phyloP scores from a whole-genome alignment of 192 early-diverging fungal species.

The Coemansia sp. region DNA sequence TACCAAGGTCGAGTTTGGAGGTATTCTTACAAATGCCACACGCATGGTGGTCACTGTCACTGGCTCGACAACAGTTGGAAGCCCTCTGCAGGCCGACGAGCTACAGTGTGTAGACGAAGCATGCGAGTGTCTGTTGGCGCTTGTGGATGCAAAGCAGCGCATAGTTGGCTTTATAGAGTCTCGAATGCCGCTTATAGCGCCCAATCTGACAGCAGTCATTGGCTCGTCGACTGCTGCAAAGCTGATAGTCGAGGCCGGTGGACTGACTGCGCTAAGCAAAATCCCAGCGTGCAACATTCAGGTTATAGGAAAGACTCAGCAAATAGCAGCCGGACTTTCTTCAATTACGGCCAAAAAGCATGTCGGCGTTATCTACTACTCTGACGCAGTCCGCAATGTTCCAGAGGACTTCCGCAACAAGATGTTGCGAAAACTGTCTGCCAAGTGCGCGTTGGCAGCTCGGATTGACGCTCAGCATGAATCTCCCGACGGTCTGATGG shows the following conservation, averaged over 20 bases:
- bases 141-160: slow-evolving; percentile 63
- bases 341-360: slow-evolving; percentile 66
- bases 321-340: slow-evolving; percentile 24
- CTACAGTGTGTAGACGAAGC: slow-evolving; percentile 71
- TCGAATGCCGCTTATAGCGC: slow-evolving; percentile 88
- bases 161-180: slow-evolving; percentile 91
- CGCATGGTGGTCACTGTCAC: slow-evolving; percentile 93
- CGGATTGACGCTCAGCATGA: slow-evolving; percentile 80
- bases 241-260: slow-evolving; percentile 87
- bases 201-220: slow-evolving; percentile 86
- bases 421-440: slow-evolving; percentile 75
- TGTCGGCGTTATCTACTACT: slow-evolving; percentile 78
- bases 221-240: slow-evolving; percentile 87
- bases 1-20: slow-evolving; percentile 73
- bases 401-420: slow-evolving; percentile 79
- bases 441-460: slow-evolving; percentile 81
- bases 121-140: slow-evolving; percentile 66
- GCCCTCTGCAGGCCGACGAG: slow-evolving; percentile 61
- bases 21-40: slow-evolving; percentile 76
- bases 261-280: slow-evolving; percentile 78
- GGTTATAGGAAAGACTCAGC: slow-evolving; percentile 58
- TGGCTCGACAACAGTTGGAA: slow-evolving; percentile 80
- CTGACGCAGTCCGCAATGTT: slow-evolving; percentile 65
- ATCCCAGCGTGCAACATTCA: slow-evolving; percentile 91
- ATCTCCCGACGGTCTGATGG: slow-evolving; percentile 70